phyloP scores from a whole-genome alignment of 140 eudicot species.

The Stevia rebaudiana region DNA sequence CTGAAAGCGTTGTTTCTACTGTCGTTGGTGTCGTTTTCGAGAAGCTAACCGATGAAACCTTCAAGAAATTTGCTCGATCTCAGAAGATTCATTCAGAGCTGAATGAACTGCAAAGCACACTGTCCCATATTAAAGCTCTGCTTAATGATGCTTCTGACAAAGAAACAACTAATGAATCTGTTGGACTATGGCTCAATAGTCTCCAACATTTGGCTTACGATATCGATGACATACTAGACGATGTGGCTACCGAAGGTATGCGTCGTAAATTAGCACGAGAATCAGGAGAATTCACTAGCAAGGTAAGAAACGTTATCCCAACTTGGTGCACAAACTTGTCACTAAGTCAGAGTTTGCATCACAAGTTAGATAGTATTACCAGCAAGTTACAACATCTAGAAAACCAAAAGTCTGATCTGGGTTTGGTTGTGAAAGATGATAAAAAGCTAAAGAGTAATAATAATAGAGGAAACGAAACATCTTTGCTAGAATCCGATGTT shows the following conservation, averaged over 20 bases:
- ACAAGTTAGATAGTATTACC: neutral
- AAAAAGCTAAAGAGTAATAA: neutral
- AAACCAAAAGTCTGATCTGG: neutral
- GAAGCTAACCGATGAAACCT: neutral
- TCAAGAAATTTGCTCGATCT: neutral
- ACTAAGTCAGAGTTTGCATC: neutral
- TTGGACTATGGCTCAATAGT: neutral
- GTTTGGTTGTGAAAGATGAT: neutral
- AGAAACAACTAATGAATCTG: neutral
- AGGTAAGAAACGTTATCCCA: neutral
- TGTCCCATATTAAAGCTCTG: neutral
- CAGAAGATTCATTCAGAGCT: neutral
- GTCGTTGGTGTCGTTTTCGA: neutral
- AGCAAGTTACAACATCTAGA: neutral
- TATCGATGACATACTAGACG: neutral
- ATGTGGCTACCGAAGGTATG: neutral
- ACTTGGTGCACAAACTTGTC: neutral
- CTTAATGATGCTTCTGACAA: neutral
- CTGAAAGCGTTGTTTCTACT: neutral
- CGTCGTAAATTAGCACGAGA: neutral
- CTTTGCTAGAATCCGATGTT: neutral
- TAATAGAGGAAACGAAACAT: neutral
- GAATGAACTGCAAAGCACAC: neutral
- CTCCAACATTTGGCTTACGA: slow-evolving; percentile 6
- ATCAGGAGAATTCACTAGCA: neutral